Percentiles rank a stretch among this genome's conserved stretches.
phyloP scores from a whole-genome alignment of 345 rosid species.

The Citrus reticulata region DNA sequence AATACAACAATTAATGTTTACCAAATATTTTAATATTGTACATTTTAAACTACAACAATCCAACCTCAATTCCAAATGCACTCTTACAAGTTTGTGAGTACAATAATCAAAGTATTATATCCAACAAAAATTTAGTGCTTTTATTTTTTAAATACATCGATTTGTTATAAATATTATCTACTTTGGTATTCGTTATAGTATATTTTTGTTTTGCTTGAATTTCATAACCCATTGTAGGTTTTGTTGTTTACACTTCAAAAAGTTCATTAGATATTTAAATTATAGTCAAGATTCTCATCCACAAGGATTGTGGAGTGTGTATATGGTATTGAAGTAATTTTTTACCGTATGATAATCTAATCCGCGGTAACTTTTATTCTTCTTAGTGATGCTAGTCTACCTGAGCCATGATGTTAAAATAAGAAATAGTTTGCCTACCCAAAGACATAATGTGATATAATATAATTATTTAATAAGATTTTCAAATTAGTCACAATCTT shows the following conservation, averaged over 20 bases:
- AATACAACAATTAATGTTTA: fast-evolving
- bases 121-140: no score
- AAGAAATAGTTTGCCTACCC: background rate
- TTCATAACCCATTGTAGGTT: no score
- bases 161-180: no score
- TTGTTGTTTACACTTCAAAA: no score
- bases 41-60: no score
- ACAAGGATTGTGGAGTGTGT: background rate
- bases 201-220: no score
- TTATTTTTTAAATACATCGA: no score
- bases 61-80: fast-evolving
- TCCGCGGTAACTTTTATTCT: background rate
- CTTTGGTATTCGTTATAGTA: no score
- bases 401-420: background rate
- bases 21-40: fast-evolving
- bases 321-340: background rate
- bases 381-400: background rate
- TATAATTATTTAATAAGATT: background rate
- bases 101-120: no score
- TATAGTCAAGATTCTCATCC: background rate
- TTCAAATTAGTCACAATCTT: background rate
- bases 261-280: no score
- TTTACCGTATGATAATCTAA: no score
- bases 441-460: background rate
- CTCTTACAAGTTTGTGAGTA: fast-evolving